Evolutionary conservation across 1,284 basidiomycete genomes (phyloP).

Genomic region (Lentinula novae-zelandiae): DNA sequence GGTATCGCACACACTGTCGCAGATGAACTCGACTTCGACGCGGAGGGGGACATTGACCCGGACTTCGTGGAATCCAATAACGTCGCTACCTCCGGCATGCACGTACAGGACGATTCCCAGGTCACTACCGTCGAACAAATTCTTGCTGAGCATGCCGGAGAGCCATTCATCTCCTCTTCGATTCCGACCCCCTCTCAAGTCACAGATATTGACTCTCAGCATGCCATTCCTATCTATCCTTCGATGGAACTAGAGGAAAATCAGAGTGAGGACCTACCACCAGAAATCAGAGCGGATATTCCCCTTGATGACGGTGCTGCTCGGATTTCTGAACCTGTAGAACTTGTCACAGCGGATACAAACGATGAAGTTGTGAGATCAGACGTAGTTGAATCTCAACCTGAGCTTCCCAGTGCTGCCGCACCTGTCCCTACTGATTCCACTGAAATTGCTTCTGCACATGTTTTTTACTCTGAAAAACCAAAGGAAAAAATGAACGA

Average conservation of each 20-base stretch:
- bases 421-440: background rate
- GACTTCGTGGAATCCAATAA: slow-evolving; percentile 20
- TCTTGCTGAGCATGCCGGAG: background rate
- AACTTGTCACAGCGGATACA: background rate
- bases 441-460: background rate
- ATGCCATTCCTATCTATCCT: background rate
- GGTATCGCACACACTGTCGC: slow-evolving; percentile 1
- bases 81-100: background rate
- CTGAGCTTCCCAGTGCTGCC: background rate
- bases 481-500: background rate
- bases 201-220: background rate
- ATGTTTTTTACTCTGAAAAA: too few species aligned
- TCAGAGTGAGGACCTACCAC: too few species aligned
- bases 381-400: background rate
- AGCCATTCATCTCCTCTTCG: background rate
- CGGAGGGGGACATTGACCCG: slow-evolving; percentile 32
- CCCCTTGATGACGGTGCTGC: slow-evolving; percentile 39
- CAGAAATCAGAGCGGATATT: slow-evolving; percentile 55
- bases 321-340: slow-evolving; percentile 30
- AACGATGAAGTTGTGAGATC: background rate
- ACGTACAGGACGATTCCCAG: background rate
- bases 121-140: background rate
- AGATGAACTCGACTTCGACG: slow-evolving; percentile 22
- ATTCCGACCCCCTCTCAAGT: background rate
- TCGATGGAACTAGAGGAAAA: background rate